A percentile compares a stretch with the other conserved stretches of the same genome.
Evolutionary conservation across 2,329 filamentous ascomycete species (phyloP).

Genomic region (Karstenula rhodostoma): DNA sequence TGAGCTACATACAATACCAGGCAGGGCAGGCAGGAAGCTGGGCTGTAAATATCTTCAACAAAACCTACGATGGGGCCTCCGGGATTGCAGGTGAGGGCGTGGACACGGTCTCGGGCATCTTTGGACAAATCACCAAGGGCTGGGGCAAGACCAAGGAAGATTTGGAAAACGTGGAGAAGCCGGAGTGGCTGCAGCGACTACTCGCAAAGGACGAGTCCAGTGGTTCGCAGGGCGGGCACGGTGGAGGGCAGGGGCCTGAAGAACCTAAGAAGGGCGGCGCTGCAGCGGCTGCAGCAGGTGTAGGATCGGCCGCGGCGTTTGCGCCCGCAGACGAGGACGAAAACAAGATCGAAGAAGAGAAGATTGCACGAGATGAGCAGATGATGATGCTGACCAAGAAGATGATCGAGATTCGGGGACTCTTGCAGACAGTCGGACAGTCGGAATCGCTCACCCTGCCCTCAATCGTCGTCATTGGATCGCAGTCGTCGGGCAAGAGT

Average conservation of each 20-base stretch:
- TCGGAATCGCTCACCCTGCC: conserved; percentile 87
- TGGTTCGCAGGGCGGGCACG: conserved; percentile 48
- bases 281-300: conserved; percentile 69
- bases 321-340: conserved; percentile 76
- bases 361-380: conserved; percentile 86
- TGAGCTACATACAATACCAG: conserved; percentile 96
- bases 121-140: conserved; percentile 78
- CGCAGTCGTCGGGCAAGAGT: conserved; percentile 97
- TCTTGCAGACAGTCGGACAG: conserved; percentile 90
- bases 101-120: conserved; percentile 75
- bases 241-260: conserved; percentile 52
- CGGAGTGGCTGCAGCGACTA: conserved; percentile 80
- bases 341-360: conserved; percentile 69
- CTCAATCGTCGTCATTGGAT: conserved; percentile 99
- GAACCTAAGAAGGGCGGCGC: conserved; percentile 64
- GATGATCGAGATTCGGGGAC: conserved; percentile 98
- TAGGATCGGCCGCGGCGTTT: conserved; percentile 78
- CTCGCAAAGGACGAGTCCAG: conserved; percentile 55
- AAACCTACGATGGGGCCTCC: conserved; percentile 74
- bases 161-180: conserved; percentile 73
- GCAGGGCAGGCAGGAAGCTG: conserved; percentile 83
- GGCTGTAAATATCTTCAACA: conserved; percentile 77
- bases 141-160: conserved; percentile 86
- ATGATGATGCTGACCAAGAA: conserved; percentile 99
- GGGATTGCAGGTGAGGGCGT: conserved; percentile 74